Conservation (phyloP, 2,329 filamentous ascomycete genomes). For the Tricladium varicosporioides region DNA sequence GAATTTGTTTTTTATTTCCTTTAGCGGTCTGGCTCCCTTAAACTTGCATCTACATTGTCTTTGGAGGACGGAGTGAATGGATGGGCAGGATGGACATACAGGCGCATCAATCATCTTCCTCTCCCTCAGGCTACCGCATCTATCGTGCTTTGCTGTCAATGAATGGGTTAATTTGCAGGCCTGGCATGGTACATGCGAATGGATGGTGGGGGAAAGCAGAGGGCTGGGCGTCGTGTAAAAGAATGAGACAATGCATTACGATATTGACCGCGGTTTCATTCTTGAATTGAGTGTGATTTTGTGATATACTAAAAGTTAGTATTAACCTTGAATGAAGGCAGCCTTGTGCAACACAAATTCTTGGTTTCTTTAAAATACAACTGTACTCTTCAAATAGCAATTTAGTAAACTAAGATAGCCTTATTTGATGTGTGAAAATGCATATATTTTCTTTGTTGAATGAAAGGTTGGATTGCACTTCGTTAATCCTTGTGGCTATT, state of each 20-base stretch:
- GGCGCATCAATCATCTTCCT: conserved; percentile 8
- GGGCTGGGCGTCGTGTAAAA: background rate
- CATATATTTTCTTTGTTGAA: no score
- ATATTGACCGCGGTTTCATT: background rate
- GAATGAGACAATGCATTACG: conserved; percentile 4
- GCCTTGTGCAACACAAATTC: no score
- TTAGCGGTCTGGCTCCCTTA: conserved; percentile 2
- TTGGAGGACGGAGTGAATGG: background rate
- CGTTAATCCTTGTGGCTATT: no score
- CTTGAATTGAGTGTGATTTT: background rate
- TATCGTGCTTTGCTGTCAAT: background rate
- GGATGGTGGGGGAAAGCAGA: background rate
- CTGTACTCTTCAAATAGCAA: no score
- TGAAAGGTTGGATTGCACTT: no score
- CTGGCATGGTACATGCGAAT: background rate
- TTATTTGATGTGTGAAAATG: no score
- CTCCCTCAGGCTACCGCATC: background rate
- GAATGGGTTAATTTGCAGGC: background rate
- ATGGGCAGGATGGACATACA: background rate
- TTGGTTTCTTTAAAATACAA: no score
- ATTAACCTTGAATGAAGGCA: no score
- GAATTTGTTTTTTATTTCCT: background rate
- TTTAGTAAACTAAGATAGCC: no score
- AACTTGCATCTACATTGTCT: background rate
- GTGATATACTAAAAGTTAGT: no score